A percentile compares a stretch with the other conserved stretches of the same genome.
Conservation (phyloP, 345 rosid genomes). For the Stellera chamaejasme region DNA sequence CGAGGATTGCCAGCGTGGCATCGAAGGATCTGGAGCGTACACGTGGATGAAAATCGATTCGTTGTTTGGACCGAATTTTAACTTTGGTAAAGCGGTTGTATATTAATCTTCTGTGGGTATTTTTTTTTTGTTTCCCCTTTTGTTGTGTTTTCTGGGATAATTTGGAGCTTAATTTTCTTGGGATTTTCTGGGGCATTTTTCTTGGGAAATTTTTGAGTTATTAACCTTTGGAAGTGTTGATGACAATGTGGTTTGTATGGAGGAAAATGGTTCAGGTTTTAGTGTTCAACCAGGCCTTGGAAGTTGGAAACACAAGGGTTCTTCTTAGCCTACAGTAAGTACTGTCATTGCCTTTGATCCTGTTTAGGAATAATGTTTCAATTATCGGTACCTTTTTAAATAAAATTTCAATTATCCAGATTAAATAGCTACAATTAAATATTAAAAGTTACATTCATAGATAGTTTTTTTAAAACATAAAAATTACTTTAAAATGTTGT, state of each 20-base stretch:
- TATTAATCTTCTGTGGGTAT: neutral
- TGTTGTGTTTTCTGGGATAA: slow-evolving; percentile 37
- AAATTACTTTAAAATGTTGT: too few relatives aligned
- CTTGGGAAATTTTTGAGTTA: neutral
- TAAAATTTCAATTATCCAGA: too few relatives aligned
- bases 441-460: too few relatives aligned
- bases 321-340: too few relatives aligned
- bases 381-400: too few relatives aligned
- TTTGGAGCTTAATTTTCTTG: slow-evolving; percentile 13
- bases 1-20: slow-evolving; percentile 35
- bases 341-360: too few relatives aligned
- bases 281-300: too few relatives aligned
- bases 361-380: too few relatives aligned
- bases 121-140: slow-evolving; percentile 5
- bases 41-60: slow-evolving; percentile 32
- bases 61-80: neutral
- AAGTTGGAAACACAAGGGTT: too few relatives aligned
- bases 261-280: slow-evolving; percentile 9
- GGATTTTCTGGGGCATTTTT: neutral
- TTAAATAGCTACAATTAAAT: too few relatives aligned
- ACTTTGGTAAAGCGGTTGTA: neutral
- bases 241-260: slow-evolving; percentile 16
- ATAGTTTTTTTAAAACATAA: too few relatives aligned
- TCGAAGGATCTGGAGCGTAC: slow-evolving; percentile 27
- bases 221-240: slow-evolving; percentile 4